These are phyloP conservation scores for Bauhinia variegata DNA, from an alignment of 306 rosid species.

Conservation along the genomic window DNA sequence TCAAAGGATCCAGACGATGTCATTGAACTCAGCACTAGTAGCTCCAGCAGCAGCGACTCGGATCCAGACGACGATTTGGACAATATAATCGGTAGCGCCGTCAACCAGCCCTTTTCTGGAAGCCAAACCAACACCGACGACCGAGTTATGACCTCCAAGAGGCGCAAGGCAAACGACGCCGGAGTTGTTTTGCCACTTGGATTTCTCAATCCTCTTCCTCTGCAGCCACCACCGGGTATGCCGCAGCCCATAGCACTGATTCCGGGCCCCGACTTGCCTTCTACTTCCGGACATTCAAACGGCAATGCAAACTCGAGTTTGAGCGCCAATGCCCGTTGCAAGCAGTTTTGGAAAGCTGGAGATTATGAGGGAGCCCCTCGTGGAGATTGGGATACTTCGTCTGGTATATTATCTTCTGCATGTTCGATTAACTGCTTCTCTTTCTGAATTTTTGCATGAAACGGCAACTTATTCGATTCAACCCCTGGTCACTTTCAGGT, in stretches of 20 bases:
- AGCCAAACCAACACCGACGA: not conserved
- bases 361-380: slow-evolving; percentile 66
- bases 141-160: slow-evolving; percentile 38
- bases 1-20: slow-evolving; percentile 31
- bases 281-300: not conserved
- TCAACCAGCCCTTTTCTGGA: slow-evolving; percentile 6
- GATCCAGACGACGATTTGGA: slow-evolving; percentile 50
- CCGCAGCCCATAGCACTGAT: not conserved
- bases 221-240: slow-evolving; percentile 1
- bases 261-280: slow-evolving; percentile 41
- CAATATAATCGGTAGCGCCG: slow-evolving; percentile 22
- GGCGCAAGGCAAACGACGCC: slow-evolving; percentile 41
- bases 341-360: slow-evolving; percentile 98
- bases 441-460: not conserved
- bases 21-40: slow-evolving; percentile 59
- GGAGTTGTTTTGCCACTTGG: slow-evolving; percentile 62
- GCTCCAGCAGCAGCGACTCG: slow-evolving; percentile 48
- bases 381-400: slow-evolving; percentile 46
- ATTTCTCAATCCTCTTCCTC: slow-evolving; percentile 44
- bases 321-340: slow-evolving; percentile 28
- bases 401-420: slow-evolving; percentile 47
- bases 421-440: not conserved
- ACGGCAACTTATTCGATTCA: not conserved
- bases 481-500: not conserved
- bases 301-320: not conserved